Evolutionary conservation across 2,329 filamentous ascomycete species (phyloP).

Genomic region (Orbilia brochopaga): DNA sequence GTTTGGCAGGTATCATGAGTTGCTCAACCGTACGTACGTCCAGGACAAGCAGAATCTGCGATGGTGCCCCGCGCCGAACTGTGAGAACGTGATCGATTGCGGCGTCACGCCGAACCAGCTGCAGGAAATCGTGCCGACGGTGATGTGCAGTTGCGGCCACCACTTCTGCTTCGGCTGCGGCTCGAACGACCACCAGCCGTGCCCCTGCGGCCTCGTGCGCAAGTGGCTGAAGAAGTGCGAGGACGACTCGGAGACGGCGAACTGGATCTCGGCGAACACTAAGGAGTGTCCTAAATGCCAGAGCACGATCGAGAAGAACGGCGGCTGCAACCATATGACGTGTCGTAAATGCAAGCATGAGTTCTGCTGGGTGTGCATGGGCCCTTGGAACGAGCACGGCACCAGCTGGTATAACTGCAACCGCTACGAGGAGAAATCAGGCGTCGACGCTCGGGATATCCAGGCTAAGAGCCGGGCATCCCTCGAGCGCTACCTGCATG

Average conservation of each 20-base stretch:
- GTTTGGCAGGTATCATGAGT: constrained; percentile 82
- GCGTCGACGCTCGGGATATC: constrained; percentile 84
- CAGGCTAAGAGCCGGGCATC: constrained; percentile 90
- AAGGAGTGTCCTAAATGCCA: constrained; percentile 97
- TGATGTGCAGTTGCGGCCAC: constrained; percentile 81
- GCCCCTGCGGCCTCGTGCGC: constrained; percentile 88
- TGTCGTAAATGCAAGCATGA: constrained; percentile 94
- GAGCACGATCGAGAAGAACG: constrained; percentile 98
- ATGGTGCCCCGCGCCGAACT: constrained; percentile 98
- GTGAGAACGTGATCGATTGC: constrained; percentile 89
- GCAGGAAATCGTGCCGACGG: constrained; percentile 82
- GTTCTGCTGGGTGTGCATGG: constrained; percentile 99
- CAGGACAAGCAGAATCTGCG: constrained; percentile 95
- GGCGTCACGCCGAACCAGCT: constrained; percentile 85
- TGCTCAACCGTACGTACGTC: constrained; percentile 92
- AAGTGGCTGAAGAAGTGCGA: constrained; percentile 98
- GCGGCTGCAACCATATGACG: constrained; percentile 97
- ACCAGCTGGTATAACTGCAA: constrained; percentile 99
- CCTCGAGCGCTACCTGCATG: constrained; percentile 81
- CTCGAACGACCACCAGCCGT: constrained; percentile 86
- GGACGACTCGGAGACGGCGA: constrained; percentile 96
- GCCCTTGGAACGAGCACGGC: constrained; percentile 95
- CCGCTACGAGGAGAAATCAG: constrained; percentile 93
- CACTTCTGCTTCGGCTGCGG: constrained; percentile 96
- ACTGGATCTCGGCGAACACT: constrained; percentile 99